phyloP scores from a whole-genome alignment of 1,139 yeast genomes.

The Blastobotrys ciferrii region DNA sequence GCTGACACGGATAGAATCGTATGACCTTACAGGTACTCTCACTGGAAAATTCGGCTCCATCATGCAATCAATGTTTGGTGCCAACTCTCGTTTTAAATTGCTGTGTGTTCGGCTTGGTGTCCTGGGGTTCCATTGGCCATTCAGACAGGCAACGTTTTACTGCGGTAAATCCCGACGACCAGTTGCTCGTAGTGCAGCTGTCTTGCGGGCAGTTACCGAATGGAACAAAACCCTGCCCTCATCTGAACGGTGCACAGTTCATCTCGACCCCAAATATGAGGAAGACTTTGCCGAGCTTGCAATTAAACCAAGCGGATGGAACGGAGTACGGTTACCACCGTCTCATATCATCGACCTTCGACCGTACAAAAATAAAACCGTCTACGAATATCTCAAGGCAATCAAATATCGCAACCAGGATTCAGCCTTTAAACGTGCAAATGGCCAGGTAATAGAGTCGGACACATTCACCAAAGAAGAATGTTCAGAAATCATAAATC shows the following conservation, averaged over 20 bases:
- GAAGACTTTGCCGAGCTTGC: slow-evolving; percentile 39
- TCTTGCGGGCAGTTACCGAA: slow-evolving; percentile 40
- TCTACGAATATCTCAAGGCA: slow-evolving; percentile 42
- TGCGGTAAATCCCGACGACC: slow-evolving; percentile 42
- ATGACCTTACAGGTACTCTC: slow-evolving; percentile 42
- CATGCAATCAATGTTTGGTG: slow-evolving; percentile 36
- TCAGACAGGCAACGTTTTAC: slow-evolving; percentile 43
- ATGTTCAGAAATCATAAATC: slow-evolving; percentile 36
- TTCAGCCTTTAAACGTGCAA: slow-evolving; percentile 37
- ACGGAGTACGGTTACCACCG: slow-evolving; percentile 39
- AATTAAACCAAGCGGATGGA: slow-evolving; percentile 45
- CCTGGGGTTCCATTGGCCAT: slow-evolving; percentile 50
- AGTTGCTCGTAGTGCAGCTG: slow-evolving; percentile 44
- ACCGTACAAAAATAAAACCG: slow-evolving; percentile 36
- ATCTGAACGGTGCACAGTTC: slow-evolving; percentile 37
- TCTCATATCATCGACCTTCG: slow-evolving; percentile 45
- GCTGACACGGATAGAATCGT: slow-evolving; percentile 40
- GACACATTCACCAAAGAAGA: slow-evolving; percentile 35
- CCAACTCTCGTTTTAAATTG: slow-evolving; percentile 35
- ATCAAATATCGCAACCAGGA: slow-evolving; percentile 45
- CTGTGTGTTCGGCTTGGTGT: slow-evolving; percentile 43
- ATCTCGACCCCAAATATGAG: slow-evolving; percentile 44
- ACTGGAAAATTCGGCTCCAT: slow-evolving; percentile 36
- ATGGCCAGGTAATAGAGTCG: slow-evolving; percentile 41
- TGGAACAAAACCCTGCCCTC: slow-evolving; percentile 39